These are phyloP conservation scores for Castanopsis chinensis DNA, from an alignment of 306 rosid species.

Conservation along the genomic window DNA sequence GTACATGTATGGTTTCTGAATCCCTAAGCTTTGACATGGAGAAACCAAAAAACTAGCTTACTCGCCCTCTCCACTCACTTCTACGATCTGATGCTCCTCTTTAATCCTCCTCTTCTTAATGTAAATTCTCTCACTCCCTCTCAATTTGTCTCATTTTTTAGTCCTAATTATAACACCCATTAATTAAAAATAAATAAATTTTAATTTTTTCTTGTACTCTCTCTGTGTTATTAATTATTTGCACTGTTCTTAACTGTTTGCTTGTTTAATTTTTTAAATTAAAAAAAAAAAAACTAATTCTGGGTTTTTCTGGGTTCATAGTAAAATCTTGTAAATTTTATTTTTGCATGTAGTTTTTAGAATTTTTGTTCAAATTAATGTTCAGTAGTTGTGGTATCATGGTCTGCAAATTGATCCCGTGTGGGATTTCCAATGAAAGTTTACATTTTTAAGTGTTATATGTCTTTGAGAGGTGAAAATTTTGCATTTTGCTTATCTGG, in stretches of 20 bases:
- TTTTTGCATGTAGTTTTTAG: too few relatives aligned
- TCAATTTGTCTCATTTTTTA: not conserved
- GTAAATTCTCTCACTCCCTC: not conserved
- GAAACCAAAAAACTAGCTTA: not conserved
- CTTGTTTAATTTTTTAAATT: not conserved
- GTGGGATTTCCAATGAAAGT: too few relatives aligned
- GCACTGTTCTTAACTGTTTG: not conserved
- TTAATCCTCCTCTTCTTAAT: not conserved
- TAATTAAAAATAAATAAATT: too few relatives aligned
- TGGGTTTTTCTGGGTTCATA: too few relatives aligned
- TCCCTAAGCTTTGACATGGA: not conserved
- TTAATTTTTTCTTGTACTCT: too few relatives aligned
- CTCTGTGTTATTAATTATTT: not conserved
- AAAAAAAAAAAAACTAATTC: too few relatives aligned
- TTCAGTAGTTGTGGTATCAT: too few relatives aligned
- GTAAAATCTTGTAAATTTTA: too few relatives aligned
- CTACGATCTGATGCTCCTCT: not conserved
- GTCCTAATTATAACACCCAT: not conserved
- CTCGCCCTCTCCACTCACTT: not conserved
- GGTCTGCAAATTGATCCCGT: too few relatives aligned
- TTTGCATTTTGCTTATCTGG: not conserved
- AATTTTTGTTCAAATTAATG: too few relatives aligned
- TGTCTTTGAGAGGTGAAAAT: not conserved
- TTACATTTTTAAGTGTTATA: too few relatives aligned
- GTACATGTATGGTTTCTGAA: not conserved